These are phyloP conservation scores for Apiotrichum mycotoxinovorans DNA, from an alignment of 1,284 basidiomycete species.

Conservation along the genomic window DNA sequence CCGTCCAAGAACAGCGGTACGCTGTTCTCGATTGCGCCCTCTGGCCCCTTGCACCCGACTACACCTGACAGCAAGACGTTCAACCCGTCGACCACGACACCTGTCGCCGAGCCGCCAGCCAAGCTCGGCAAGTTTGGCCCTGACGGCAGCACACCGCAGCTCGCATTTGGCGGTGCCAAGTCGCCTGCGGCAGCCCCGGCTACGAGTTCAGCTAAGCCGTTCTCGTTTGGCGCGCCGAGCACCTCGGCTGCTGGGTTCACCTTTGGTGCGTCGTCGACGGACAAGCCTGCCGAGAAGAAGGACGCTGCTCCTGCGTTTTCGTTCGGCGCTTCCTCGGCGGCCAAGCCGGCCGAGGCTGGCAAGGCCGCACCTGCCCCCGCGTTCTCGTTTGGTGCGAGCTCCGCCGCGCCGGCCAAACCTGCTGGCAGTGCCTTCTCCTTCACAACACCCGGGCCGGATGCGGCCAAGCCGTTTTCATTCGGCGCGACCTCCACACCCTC, in stretches of 20 bases:
- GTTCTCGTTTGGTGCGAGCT: constrained; percentile 32
- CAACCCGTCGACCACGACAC: constrained; percentile 23
- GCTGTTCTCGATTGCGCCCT: constrained; percentile 42
- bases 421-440: constrained; percentile 19
- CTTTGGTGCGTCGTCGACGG: constrained; percentile 9
- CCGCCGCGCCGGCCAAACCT: constrained; percentile 13
- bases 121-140: constrained; percentile 44
- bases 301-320: constrained; percentile 8
- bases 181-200: constrained; percentile 19
- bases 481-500: constrained; percentile 10
- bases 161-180: constrained; percentile 37
- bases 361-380: constrained; percentile 9
- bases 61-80: constrained; percentile 40
- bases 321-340: constrained; percentile 11
- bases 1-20: background rate
- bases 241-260: constrained; percentile 6
- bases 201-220: constrained; percentile 18
- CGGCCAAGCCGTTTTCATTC: constrained; percentile 21
- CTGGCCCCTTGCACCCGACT: constrained; percentile 34
- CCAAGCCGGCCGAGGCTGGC: background rate
- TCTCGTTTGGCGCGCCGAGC: constrained; percentile 19
- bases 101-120: constrained; percentile 24
- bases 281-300: constrained; percentile 10
- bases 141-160: constrained; percentile 34
- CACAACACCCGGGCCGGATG: constrained; percentile 5